Base-by-base conservation (phyloP, 257 asterid genomes). In the Sherardia arvensis region DNA sequence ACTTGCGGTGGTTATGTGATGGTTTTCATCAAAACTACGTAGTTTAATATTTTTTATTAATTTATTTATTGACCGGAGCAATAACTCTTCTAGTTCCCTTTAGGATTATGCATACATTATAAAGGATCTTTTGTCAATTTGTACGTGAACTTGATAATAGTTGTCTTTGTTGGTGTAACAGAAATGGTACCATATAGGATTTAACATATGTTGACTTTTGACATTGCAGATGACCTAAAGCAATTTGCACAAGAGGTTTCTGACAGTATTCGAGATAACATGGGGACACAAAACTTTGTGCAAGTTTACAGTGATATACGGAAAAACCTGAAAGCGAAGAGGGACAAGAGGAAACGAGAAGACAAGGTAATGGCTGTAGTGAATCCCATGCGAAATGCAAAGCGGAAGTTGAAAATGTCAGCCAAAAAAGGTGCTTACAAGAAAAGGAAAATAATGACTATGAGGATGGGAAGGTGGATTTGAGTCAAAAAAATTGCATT, bases 281-380 rank as follows among this genome's bases (percentile, higher is more conserved):
- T 87, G 47, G 97, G 94, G 25, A 56, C 69, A 64, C 84, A 77
- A 69, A 82, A 66, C 47, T 85, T 78, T 22, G 85, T 85, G 22
- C 90, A 84, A 51, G 70, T 89, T 14, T 81, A 80, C 81, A 79
- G 81, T 69, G 82, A 75, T 49, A 82, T 90, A 68, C 74, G 80
- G 79, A 87, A 87, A 66, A 77, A 61, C 66, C 80, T 90, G 29
- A 85, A 87, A 76, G 77, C 56, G 49, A 90, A 84, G 81, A 79
- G 99, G 61, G 99, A 93, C 25, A 87, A 90, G 82, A 82, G 99
- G 85, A 86, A 85, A 72, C 88, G 74, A n/a, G 96, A 73, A 69
- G 94, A 81, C 43, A 90, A 85, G 80, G 70, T 84, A 4, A 85
- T 85, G 87, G 95, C 97, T 21, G 99, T 90, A 22, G 92, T 87